Conservation (phyloP, 169 alveolate genomes). For the Plasmodium fragile region DNA sequence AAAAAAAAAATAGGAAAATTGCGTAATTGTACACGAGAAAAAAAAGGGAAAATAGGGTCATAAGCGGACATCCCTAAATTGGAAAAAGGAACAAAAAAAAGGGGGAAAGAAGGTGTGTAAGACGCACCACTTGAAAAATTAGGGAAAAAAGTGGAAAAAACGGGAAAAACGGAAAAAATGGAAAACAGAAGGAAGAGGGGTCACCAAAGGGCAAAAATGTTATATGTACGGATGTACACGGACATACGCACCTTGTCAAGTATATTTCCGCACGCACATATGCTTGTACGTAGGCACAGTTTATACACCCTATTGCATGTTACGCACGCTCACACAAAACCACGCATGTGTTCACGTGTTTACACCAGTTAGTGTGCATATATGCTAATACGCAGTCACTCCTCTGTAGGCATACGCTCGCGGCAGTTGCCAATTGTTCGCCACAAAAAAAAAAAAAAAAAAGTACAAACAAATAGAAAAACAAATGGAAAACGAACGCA, state of each 20-base stretch:
- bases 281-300: background rate
- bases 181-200: background rate
- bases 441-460: conserved; percentile 22
- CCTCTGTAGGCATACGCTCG: background rate
- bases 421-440: background rate
- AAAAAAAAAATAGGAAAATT: conserved; percentile 16
- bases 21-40: background rate
- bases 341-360: background rate
- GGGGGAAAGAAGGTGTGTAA: conserved; percentile 4
- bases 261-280: background rate
- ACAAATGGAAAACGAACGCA: background rate
- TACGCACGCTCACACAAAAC: background rate
- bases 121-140: conserved; percentile 26
- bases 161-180: background rate
- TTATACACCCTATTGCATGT: background rate
- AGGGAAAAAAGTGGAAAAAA: conserved; percentile 17
- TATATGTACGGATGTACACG: background rate
- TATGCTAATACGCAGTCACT: background rate
- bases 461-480: background rate
- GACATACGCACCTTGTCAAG: background rate
- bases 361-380: background rate
- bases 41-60: background rate
- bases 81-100: background rate
- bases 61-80: background rate
- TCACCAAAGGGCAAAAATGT: background rate